Evolutionary conservation across 331 rosid species (phyloP), one percentile per base, ranked within the genome.

Genomic region (Quercus lobata): DNA sequence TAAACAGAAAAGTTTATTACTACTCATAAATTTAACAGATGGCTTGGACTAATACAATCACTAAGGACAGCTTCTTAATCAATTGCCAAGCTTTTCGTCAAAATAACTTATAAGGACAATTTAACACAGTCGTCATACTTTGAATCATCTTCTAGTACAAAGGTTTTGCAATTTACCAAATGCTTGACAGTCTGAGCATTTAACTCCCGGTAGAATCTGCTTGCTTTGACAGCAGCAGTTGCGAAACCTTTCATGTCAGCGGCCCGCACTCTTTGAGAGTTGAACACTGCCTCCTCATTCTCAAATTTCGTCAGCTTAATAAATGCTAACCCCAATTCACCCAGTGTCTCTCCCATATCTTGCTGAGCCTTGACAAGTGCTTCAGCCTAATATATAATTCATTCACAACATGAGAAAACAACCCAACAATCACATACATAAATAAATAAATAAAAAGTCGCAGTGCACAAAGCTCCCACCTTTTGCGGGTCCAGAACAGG

Each of bases 301-400:
- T 93, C 97, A 82, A 91, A 93, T 56, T 93, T 91, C 3, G 93
- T 88, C 77, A 93, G 63, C 66, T 93, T 93, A 72, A 93, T 82
- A 79, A 91, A 91, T 44, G 97, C 90, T 68, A 93, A 65, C 72
- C 97, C 97, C 68, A 93, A 77, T 82, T 88, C 97, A 34, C 97
- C 97, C 93, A 88, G 71, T 55, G 97, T 88, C 82, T 90, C 97
- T 66, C 97, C 97, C 93, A 93, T 90, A 74, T 91, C 97, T 76
- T 91, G 94, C 85, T 91, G 97, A 66, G 97, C 87, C 80, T 90
- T 91, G 22, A 93, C 94, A 53, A 93, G 91, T 74, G 94, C 76
- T 83, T 93, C 97, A 2, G 97, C 97, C 97, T 93, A 82, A 77
- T 73, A 81, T 15, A 63, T 49, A 41, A 41, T 41, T 25, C 55